A percentile compares a stretch with the other conserved stretches of the same genome.
These are phyloP conservation scores for Alliaria petiolata DNA, from an alignment of 345 rosid species.

Conservation along the genomic window DNA sequence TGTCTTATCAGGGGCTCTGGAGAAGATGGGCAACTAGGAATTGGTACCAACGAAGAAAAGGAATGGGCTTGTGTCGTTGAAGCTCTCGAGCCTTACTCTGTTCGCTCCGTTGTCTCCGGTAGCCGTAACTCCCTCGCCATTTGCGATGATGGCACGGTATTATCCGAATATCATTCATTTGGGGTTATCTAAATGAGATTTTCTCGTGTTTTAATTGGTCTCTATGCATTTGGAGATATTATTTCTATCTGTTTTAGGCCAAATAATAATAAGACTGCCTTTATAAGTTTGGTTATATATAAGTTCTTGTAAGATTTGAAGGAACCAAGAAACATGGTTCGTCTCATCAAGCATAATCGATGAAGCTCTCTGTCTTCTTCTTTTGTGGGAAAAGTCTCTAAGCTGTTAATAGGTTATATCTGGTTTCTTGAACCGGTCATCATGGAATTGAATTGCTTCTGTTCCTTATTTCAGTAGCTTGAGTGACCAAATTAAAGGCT, in stretches of 20 bases:
- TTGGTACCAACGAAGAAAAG: slow-evolving; percentile 77
- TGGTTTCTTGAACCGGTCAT: background rate
- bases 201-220: slow-evolving; percentile 1
- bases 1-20: slow-evolving; percentile 79
- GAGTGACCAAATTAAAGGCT: background rate
- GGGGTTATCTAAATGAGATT: background rate
- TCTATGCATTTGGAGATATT: background rate
- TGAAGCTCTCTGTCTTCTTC: slow-evolving; percentile 8
- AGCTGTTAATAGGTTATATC: no score
- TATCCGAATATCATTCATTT: background rate
- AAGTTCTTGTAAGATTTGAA: background rate
- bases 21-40: slow-evolving; percentile 96
- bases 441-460: slow-evolving; percentile 5
- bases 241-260: background rate
- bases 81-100: slow-evolving; percentile 67
- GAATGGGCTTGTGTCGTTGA: slow-evolving; percentile 71
- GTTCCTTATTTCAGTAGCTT: slow-evolving; percentile 3
- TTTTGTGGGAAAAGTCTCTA: no score
- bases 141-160: slow-evolving; percentile 87
- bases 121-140: slow-evolving; percentile 99
- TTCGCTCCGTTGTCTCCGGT: slow-evolving; percentile 90
- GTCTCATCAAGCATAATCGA: background rate
- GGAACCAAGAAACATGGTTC: background rate
- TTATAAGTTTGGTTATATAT: background rate
- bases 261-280: background rate